Base-by-base conservation (phyloP, 1,284 basidiomycete species). In the Schizopora paradoxa region DNA sequence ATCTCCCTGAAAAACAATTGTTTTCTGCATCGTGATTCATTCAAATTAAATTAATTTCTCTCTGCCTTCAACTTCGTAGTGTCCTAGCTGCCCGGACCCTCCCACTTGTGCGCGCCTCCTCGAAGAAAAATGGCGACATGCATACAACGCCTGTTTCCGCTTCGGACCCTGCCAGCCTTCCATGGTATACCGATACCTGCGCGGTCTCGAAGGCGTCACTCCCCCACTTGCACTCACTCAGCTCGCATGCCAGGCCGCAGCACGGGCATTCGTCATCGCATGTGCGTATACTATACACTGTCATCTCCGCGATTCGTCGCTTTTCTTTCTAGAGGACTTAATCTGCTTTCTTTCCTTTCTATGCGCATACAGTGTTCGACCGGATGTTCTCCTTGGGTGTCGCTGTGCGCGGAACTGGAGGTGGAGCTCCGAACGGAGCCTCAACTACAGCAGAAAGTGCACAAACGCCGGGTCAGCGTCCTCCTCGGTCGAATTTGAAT, bases 61-160 rank as follows among this genome's bases (percentile, higher is more conserved):
- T 5, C 23, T 43, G 31, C 19, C 28, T 27, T 27, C 45, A 41
- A 27, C 27, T 23, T 33, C 14, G 49, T 52, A 93, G 90, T 88
- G 88, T 49, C 59, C 77, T 0, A 82, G 86, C 11, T 97, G 93
- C 60, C 88, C 90, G 2, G 92, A 96, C 54, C 69, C 89, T 1
- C 47, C 73, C 0, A 73, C 64, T 14, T 97, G 93, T 60, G 91
- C 91, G 14, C 75, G 80, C n/a, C 66, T 86, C n/a, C 74, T 97
- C 6, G 91, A 95, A 58, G 93, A 95, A 52, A 93, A 93, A 61
- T 97, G 92, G 91, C 71, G 81, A 33, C 85, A 87, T 57, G 91
- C 90, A 0, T 93, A 94, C 58, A 76, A 82, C 42, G 79, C 89
- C 11, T 85, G 91, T 13, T 91, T 91, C 60, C 77, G 91, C 35